Conservation (phyloP, 2,329 filamentous ascomycete genomes). For the Pyrenophora graminea region DNA sequence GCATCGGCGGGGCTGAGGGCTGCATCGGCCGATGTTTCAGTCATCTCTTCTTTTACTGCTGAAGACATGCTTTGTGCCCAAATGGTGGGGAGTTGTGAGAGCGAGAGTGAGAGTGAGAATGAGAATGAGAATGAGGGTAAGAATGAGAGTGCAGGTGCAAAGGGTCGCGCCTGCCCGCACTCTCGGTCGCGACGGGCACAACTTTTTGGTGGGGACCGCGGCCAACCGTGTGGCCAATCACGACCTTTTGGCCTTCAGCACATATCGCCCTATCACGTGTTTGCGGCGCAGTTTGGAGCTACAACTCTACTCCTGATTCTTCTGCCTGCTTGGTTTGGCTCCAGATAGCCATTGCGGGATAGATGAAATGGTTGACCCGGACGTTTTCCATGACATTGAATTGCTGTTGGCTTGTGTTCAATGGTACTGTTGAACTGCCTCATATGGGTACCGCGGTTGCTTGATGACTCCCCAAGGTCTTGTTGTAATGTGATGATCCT, state of each 20-base stretch:
- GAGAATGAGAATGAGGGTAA: slow-evolving; percentile 12
- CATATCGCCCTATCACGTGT: background rate
- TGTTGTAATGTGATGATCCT: no score
- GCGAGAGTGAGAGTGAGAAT: slow-evolving; percentile 7
- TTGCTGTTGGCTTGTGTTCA: no score
- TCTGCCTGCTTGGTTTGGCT: no score
- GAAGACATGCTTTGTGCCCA: slow-evolving; percentile 27
- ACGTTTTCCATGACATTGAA: no score
- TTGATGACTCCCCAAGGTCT: no score
- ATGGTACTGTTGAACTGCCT: no score
- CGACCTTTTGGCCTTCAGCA: background rate
- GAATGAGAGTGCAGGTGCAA: no score
- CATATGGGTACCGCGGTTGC: no score
- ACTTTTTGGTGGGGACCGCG: slow-evolving; percentile 10
- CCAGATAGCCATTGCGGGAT: no score
- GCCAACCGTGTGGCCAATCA: background rate
- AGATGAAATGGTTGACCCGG: no score
- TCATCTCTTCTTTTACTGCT: slow-evolving; percentile 25
- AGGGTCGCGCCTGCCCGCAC: no score
- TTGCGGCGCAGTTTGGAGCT: background rate
- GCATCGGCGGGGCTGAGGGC: slow-evolving; percentile 32
- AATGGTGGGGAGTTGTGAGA: slow-evolving; percentile 14
- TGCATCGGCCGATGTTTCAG: slow-evolving; percentile 13
- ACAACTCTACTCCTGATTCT: no score
- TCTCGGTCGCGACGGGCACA: slow-evolving; percentile 8